Conservation (phyloP, 2,329 filamentous ascomycete genomes). For the Macrophomina pseudophaseolina region DNA sequence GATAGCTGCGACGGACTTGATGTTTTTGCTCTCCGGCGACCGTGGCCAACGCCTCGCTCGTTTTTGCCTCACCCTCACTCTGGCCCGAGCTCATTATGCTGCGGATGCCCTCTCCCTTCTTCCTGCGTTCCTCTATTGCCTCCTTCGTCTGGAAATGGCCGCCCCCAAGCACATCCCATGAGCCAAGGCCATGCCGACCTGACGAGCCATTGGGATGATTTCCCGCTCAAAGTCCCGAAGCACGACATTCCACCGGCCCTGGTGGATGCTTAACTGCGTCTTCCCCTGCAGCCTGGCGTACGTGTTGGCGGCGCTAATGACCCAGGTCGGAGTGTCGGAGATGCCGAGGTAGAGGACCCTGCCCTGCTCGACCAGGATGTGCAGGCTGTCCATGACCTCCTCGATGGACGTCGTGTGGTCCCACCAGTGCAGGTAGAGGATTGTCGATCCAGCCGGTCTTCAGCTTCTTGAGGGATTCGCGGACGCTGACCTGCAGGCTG, state of each 20-base stretch:
- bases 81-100: neutral
- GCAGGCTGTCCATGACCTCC: conserved; percentile 51
- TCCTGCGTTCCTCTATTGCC: conserved; percentile 38
- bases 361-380: conserved; percentile 46
- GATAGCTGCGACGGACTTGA: neutral
- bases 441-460: conserved; percentile 71
- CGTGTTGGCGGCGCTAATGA: conserved; percentile 36
- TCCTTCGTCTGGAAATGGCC: conserved; percentile 51
- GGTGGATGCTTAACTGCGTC: conserved; percentile 47
- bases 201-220: conserved; percentile 51
- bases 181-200: conserved; percentile 49
- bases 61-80: neutral
- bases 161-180: conserved; percentile 59
- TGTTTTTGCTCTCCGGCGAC: conserved; percentile 5
- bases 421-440: conserved; percentile 48
- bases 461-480: conserved; percentile 56
- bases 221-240: conserved; percentile 52
- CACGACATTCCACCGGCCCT: conserved; percentile 50
- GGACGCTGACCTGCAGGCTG: conserved; percentile 45
- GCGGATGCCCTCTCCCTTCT: conserved; percentile 45
- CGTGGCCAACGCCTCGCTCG: neutral
- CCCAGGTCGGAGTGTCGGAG: conserved; percentile 51
- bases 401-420: conserved; percentile 49
- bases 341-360: conserved; percentile 54
- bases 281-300: conserved; percentile 48